phyloP scores from a whole-genome alignment of 495 filamentous ascomycete genomes.

The Evernia prunastri region DNA sequence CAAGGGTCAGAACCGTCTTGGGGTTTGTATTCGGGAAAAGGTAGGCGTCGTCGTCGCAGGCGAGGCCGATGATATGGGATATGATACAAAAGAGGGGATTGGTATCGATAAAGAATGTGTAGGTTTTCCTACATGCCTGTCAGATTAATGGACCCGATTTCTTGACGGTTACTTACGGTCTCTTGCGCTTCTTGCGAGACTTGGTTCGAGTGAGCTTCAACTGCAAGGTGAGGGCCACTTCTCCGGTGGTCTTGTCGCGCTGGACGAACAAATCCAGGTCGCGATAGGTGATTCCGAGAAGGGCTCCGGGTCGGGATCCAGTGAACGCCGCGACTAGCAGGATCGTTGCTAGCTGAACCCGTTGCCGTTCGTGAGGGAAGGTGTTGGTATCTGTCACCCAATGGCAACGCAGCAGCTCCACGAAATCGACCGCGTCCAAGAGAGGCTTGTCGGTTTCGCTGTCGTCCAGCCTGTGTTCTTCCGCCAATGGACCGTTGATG shows the following conservation, averaged over 20 bases:
- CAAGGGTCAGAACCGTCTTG: constrained; percentile 14
- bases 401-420: constrained; percentile 16
- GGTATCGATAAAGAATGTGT: constrained; percentile 17
- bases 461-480: constrained; percentile 18
- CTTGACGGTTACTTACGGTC: not conserved
- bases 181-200: too few species aligned
- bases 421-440: constrained; percentile 13
- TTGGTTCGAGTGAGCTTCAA: too few species aligned
- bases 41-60: constrained; percentile 23
- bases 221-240: constrained; percentile 7
- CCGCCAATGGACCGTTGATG: constrained; percentile 9
- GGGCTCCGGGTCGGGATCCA: too few species aligned
- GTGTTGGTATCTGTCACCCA: constrained; percentile 18
- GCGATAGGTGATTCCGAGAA: too few species aligned
- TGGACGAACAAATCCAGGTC: constrained; percentile 17
- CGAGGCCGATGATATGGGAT: constrained; percentile 22
- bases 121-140: too few species aligned
- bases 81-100: constrained; percentile 20
- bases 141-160: constrained; percentile 3
- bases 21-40: constrained; percentile 10
- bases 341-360: constrained; percentile 14
- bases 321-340: constrained; percentile 16
- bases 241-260: constrained; percentile 15
- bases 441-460: constrained; percentile 18
- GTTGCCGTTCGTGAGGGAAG: constrained; percentile 19